Base-by-base conservation (phyloP, 129 eudicot genomes). In the Lactuca saligna region DNA sequence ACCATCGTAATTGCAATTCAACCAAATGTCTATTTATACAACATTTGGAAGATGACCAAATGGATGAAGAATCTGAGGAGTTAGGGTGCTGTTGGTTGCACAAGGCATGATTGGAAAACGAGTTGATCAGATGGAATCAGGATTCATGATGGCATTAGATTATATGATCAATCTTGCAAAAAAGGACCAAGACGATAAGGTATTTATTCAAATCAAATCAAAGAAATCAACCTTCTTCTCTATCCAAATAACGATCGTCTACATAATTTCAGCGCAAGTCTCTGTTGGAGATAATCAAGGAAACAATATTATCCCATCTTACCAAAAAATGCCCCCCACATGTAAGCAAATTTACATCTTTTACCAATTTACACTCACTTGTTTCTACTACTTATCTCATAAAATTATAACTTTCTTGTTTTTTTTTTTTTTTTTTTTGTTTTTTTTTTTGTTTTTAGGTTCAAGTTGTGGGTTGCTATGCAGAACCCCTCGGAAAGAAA, bases 101-200 rank as follows among this genome's bases (percentile, higher is more conserved):
- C 98, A 93, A 73, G 98, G 97, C 71, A 97, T 93, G 53, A 93
- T 93, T 6, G 98, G 98, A 57, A 93, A 93, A 89, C 87, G 98
- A 73, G 98, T 89, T 70, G 97, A 93, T 83, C 71, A 93, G 75
- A 93, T 93, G 98, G 97, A 93, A 71, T 70, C 98, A 0, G 95
- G 97, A 56, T 89, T 93, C 74, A 93, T 93, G 95, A 89, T 89
- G 96, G 98, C 98, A 70, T 83, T 93, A 39, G 98, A 93, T 85
- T 89, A 86, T 83, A 93, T 93, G 99, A 93, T 93, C 72, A 82
- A 85, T 63, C 78, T 73, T 31, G 97, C 99, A 65, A 95, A 84
- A 53, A 87, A 85, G 42, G 99, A 89, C 65, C 61, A 89, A 14
- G 99, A 89, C 66, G 97, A 87, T 2, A 86, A 89, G 87, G 99